Evolutionary conservation across 192 early-diverging fungal genomes (phyloP), one percentile per base, ranked within the genome.

Genomic region (Helicostylum pulchrum): DNA sequence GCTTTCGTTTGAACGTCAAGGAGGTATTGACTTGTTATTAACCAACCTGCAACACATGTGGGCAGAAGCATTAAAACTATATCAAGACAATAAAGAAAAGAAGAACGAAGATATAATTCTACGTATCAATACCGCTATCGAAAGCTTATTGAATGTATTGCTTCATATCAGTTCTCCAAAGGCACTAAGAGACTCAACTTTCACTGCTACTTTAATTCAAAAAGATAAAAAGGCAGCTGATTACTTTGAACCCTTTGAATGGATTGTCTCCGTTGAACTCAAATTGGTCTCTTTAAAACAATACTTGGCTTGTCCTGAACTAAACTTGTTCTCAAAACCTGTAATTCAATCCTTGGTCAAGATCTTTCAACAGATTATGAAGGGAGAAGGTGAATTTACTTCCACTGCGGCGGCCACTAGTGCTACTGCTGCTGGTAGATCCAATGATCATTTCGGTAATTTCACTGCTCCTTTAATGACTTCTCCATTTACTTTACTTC

Each of bases 241-340:
- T 34, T 89, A 80, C 66, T 95, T 94, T 73, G 87, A 92, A 31
- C 77, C 90, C 2, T 71, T 82, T 48, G 85, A 88, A 32, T 88
- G 88, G 74, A 60, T 94, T 2, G 77, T 90, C 0, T 65, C 79
- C 0, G 58, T 93, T 32, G 82, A 92, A n/a, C 44, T 83, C 5
- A 65, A 73, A 42, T 68, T 92, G 26, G 84, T 88, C 2, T 66
- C 74, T n/a, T 76, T 94, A 19, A 61, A 70, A 56, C 68, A 75
- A 7, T 71, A 94, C 20, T 92, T 90, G 87, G 48, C 78, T 36
- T 88, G 85, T 53, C 70, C 81, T 23, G 70, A 84, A 48, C 63
- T 93, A 20, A 59, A 82, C 10, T 71, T 72, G 17, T 83, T 79
- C 23, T 81, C 83, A 0, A 76, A 70, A 36, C 68, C 68, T 57